Evolutionary conservation across 345 rosid genomes (phyloP), one percentile per base, ranked within the genome.

Genomic region (Populus ilicifolia): DNA sequence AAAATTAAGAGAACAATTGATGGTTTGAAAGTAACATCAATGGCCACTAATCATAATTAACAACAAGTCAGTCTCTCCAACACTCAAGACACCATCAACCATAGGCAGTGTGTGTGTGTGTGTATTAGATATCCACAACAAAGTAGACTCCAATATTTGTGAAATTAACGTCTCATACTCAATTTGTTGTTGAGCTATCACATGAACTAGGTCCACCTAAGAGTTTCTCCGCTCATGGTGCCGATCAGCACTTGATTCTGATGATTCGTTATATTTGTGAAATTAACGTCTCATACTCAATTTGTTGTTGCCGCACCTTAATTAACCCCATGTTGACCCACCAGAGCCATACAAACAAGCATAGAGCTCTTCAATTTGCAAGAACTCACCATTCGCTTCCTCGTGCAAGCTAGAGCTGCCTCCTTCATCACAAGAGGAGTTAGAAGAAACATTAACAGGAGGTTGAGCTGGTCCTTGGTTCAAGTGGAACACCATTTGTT

Each of bases 321-420:
- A 4, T 69, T 44, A 85, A 74, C 68, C 70, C 89, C 88, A 87
- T 62, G 85, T 78, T 33, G 94, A 83, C 73, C 87, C 89, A 69
- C 76, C 61, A 27, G 77, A 50, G 20, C 86, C 85, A 77, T 90
- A 73, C 67, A 90, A 84, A 77, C 92, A 87, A 79, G 93, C 92
- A 71, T 88, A 91, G 20, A 91, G 89, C 78, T 94, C 97, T 64
- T 92, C 92, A n/a, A 88, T 75, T 38, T 78, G 89, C 83, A 89
- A 66, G 41, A 73, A 84, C 76, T 85, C 86, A 71, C 81, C 82
- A 27, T 78, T 50, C 9, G 43, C 64, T 2, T 72, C 76, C 25
- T 80, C 83, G 41, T 80, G 82, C 66, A 80, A 71, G 79, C 81
- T 74, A 11, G 80, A 78, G 82, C 75, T 78, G 7, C 83, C 87